Evolutionary conservation across 2,329 filamentous ascomycete species (phyloP), one percentile per base, ranked within the genome.

Genomic region (Paradendryphiella salina): DNA sequence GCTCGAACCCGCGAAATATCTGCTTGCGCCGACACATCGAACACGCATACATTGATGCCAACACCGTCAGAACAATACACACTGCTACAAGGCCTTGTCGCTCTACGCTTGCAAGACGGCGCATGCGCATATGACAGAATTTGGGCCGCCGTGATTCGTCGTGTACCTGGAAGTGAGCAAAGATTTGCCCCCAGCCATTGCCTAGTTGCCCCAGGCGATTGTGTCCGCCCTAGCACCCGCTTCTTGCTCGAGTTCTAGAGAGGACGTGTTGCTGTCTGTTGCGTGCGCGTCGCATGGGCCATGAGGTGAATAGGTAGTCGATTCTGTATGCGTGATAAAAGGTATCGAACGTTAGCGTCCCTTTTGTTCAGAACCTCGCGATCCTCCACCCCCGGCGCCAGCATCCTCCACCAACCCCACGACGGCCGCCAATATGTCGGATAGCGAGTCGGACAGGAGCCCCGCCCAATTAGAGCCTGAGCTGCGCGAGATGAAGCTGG

Each of bases 401-500:
- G 48, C 50, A 39, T 44, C 49, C 54, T 48, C 60, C 59, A 49
- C 49, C 50, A 52, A 42, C 48, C 42, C 45, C 46, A 49, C 57
- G 54, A 42, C 52, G 39, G 31, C 37, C 50, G 40, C 53, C 54
- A 59, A 54, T 53, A 79, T 77, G 75, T 70, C 73, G 52, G 72
- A 73, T 57, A 63, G 60, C 54, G 68, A 71, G 42, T 54, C 60
- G 29, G 67, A 72, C 32, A 60, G 58, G 32, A 71, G 73, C 52
- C 66, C 70, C 15, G 68, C 68, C 32, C 64, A 61, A 37, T 65
- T 78, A 33, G 75, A 75, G 64, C 73, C 74, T 15, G 75, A 77
- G 62, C 68, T 78, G 50, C 72, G 72, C 55, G 72, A 75, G 41
- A 77, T 78, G 74, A 73, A 74, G 61, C 60, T 79, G 56, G 75